phyloP scores from a whole-genome alignment of 768 basidiomycete genomes.

The Clavaria fumosa region DNA sequence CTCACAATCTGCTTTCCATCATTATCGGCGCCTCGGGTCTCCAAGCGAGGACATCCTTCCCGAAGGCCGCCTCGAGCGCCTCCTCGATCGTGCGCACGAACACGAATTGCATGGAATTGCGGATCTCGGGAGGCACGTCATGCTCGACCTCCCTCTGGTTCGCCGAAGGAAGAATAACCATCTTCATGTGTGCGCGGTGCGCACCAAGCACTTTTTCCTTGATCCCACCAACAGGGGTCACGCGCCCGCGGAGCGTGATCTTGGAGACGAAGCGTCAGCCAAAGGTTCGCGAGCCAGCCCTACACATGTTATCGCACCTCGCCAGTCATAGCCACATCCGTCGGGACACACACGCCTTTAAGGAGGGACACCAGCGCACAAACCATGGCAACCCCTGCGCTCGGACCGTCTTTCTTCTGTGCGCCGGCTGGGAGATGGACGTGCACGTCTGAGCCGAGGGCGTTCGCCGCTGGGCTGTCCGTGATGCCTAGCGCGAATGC shows the following conservation, averaged over 20 bases:
- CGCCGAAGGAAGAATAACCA: slow-evolving; percentile 69
- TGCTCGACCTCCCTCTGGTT: slow-evolving; percentile 83
- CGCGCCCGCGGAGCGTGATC: slow-evolving; percentile 72
- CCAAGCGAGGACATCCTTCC: slow-evolving; percentile 53
- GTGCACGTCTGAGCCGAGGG: slow-evolving; percentile 73
- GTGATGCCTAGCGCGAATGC: slow-evolving; percentile 72
- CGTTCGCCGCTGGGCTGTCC: slow-evolving; percentile 49
- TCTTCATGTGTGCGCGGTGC: slow-evolving; percentile 71
- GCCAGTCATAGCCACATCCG: slow-evolving; percentile 77
- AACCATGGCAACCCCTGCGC: slow-evolving; percentile 82
- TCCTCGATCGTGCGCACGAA: slow-evolving; percentile 71
- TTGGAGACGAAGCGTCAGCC: slow-evolving; percentile 11
- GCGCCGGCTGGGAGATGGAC: slow-evolving; percentile 82
- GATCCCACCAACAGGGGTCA: slow-evolving; percentile 79
- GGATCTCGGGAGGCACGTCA: slow-evolving; percentile 62
- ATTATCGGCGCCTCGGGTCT: slow-evolving; percentile 32
- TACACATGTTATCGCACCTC: slow-evolving; percentile 33
- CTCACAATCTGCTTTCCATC: slow-evolving; percentile 41
- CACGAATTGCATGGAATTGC: slow-evolving; percentile 62
- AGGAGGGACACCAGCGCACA: slow-evolving; percentile 81
- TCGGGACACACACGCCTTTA: slow-evolving; percentile 57
- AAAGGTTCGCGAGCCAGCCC: not conserved
- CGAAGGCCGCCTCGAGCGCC: slow-evolving; percentile 73
- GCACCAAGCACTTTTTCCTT: slow-evolving; percentile 84
- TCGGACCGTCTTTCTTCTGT: slow-evolving; percentile 88